Conservation (phyloP, 192 early-diverging fungal genomes). For the Coemansia sp. region DNA sequence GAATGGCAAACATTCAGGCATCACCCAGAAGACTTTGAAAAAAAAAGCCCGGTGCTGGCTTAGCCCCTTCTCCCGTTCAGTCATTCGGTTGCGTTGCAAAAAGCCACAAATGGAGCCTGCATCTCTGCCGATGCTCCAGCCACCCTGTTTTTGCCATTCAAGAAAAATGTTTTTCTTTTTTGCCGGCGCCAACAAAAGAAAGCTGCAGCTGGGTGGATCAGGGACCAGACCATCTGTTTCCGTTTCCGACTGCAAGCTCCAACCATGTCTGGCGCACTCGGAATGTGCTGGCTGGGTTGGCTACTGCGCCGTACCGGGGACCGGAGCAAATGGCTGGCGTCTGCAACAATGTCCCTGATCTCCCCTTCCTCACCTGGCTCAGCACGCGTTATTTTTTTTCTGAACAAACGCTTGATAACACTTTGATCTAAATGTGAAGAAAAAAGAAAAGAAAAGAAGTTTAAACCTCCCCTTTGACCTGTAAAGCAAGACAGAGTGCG, state of each 20-base stretch:
- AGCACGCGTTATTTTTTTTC: not conserved
- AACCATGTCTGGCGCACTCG: not conserved
- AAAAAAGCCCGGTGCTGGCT: too few relatives aligned
- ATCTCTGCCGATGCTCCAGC: not conserved
- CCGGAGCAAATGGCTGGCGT: not conserved
- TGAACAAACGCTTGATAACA: not conserved
- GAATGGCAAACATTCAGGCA: too few relatives aligned
- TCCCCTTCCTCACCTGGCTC: not conserved
- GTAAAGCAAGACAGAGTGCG: slow-evolving; percentile 1
- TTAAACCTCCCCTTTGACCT: not conserved
- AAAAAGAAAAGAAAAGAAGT: slow-evolving; percentile 5
- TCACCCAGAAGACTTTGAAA: too few relatives aligned
- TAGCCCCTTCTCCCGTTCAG: too few relatives aligned
- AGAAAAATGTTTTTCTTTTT: not conserved
- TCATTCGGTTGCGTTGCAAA: too few relatives aligned
- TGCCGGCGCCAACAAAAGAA: not conserved
- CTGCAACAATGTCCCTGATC: too few relatives aligned
- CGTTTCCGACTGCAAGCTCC: not conserved
- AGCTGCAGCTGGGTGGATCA: not conserved
- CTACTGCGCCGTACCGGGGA: not conserved
- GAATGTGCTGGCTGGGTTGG: not conserved
- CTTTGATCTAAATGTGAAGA: not conserved
- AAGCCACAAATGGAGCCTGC: too few relatives aligned
- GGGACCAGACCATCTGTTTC: not conserved
- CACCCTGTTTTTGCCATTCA: not conserved